A percentile compares a stretch with the other conserved stretches of the same genome.
These are phyloP conservation scores for Physcomitrium patens DNA, from an alignment of 225 moss, liverwort and hornwort genomes.

Conservation along the genomic window DNA sequence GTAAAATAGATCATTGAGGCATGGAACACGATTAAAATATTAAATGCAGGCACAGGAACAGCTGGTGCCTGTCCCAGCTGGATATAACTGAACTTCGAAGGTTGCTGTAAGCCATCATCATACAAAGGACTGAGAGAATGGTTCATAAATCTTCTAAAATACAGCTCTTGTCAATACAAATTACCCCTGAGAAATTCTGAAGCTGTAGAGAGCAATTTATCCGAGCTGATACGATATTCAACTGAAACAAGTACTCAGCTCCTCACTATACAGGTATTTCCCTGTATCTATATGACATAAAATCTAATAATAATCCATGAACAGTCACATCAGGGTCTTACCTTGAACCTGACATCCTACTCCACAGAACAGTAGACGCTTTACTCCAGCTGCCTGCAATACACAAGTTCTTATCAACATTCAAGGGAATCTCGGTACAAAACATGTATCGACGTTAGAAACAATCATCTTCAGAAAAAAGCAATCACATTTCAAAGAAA, in stretches of 20 bases:
- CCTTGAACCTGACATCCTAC: slow-evolving; percentile 99
- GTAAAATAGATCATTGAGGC: slow-evolving; percentile 12
- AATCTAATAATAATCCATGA: slow-evolving; percentile 18
- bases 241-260: background rate
- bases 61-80: background rate
- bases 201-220: background rate
- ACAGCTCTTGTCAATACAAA: background rate
- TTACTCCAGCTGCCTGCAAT: slow-evolving; percentile 90
- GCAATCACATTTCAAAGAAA: slow-evolving; percentile 15
- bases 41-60: slow-evolving; percentile 9
- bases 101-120: background rate
- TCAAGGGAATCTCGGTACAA: slow-evolving; percentile 29
- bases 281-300: background rate
- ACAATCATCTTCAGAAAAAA: slow-evolving; percentile 13
- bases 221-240: too few species aligned
- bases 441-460: slow-evolving; percentile 5
- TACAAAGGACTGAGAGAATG: background rate
- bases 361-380: slow-evolving; percentile 96
- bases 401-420: slow-evolving; percentile 19
- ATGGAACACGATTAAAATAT: background rate
- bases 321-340: slow-evolving; percentile 32
- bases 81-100: background rate
- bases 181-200: slow-evolving; percentile 5
- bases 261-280: background rate
- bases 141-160: slow-evolving; percentile 7